These are phyloP conservation scores for Marasmius sp. DNA, from an alignment of 1,284 basidiomycete species.

Conservation along the genomic window DNA sequence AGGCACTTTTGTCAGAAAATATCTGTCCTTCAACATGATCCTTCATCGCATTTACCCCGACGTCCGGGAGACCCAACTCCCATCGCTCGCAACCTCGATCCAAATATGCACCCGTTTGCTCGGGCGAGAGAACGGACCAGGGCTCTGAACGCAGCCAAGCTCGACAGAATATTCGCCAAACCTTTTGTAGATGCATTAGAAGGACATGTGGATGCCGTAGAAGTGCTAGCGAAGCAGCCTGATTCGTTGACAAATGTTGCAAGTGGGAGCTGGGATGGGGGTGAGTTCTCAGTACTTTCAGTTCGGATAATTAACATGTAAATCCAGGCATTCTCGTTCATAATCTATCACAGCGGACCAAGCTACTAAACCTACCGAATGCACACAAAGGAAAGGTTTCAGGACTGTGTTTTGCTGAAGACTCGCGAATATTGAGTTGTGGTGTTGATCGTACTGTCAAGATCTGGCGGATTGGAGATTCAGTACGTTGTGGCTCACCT, in stretches of 20 bases:
- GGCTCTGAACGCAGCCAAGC: slow-evolving; percentile 93
- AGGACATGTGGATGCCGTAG: slow-evolving; percentile 95
- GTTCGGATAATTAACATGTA: neutral
- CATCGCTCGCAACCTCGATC: slow-evolving; percentile 89
- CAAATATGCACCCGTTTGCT: slow-evolving; percentile 91
- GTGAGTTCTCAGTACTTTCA: slow-evolving; percentile 43
- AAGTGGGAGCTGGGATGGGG: slow-evolving; percentile 95
- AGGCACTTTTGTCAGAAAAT: slow-evolving; percentile 65
- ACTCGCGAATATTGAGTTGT: slow-evolving; percentile 81
- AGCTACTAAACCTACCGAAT: slow-evolving; percentile 68
- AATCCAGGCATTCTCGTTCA: slow-evolving; percentile 82
- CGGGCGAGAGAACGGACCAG: slow-evolving; percentile 92
- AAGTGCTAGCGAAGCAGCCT: slow-evolving; percentile 80
- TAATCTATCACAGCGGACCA: slow-evolving; percentile 73
- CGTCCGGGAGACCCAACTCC: slow-evolving; percentile 84
- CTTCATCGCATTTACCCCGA: slow-evolving; percentile 69
- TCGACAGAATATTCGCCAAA: slow-evolving; percentile 96
- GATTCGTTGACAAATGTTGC: slow-evolving; percentile 82
- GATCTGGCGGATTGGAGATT: slow-evolving; percentile 68
- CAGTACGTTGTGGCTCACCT: slow-evolving; percentile 13
- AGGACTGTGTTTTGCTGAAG: slow-evolving; percentile 74
- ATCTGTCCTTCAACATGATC: slow-evolving; percentile 83
- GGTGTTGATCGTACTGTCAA: slow-evolving; percentile 92
- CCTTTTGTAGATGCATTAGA: slow-evolving; percentile 92
- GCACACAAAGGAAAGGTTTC: slow-evolving; percentile 95